These are phyloP conservation scores for Sporothrix euskadiensis DNA, from an alignment of 2,329 filamentous ascomycete genomes.

Conservation along the genomic window DNA sequence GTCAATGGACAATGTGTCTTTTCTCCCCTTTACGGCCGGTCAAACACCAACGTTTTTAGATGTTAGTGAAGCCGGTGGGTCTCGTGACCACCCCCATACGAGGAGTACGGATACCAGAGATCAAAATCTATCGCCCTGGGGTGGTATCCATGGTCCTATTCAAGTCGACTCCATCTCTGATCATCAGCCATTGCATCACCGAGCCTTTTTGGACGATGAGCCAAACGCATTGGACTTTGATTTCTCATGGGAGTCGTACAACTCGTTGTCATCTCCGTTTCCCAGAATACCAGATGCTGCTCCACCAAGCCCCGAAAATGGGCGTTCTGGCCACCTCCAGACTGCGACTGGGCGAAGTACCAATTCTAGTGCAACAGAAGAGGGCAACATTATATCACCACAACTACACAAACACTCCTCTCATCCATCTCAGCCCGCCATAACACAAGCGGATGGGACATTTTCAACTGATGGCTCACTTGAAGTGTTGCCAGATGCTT, in stretches of 20 bases:
- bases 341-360: not conserved
- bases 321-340: not conserved
- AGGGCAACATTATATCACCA: not conserved
- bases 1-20: not conserved
- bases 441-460: not conserved
- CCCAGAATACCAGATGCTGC: not conserved
- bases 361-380: not conserved
- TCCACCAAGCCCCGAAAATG: not conserved
- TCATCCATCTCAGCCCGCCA: not conserved
- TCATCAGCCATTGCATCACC: not conserved
- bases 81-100: not conserved
- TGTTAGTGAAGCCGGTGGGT: not conserved
- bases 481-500: constrained; percentile 29
- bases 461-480: constrained; percentile 26
- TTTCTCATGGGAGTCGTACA: not conserved
- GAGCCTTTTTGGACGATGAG: not conserved
- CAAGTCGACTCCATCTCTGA: not conserved
- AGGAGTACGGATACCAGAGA: no score
- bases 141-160: not conserved
- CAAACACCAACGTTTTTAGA: not conserved
- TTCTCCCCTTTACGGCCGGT: not conserved
- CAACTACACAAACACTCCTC: not conserved
- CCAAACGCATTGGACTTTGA: not conserved
- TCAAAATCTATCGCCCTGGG: not conserved
- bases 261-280: not conserved